phyloP scores from a whole-genome alignment of 768 basidiomycete genomes.

The Mycena vulgaris region DNA sequence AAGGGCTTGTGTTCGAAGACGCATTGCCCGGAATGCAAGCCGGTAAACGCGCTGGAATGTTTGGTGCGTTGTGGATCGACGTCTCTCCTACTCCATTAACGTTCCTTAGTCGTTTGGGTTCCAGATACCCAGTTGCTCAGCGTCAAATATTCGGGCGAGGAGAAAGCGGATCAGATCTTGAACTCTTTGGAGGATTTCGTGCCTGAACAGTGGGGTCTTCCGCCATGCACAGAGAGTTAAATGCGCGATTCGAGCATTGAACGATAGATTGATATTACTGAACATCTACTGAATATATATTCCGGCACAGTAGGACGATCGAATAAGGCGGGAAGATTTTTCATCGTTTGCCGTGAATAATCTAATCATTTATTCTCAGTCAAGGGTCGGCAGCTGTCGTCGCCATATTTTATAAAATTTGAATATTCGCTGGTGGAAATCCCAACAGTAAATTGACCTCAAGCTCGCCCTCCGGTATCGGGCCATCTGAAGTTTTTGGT shows the following conservation, averaged over 20 bases:
- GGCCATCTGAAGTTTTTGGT: too few species aligned
- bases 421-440: too few species aligned
- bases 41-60: conserved; percentile 89
- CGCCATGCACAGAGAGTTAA: conserved; percentile 63
- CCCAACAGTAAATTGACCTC: too few species aligned
- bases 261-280: too few species aligned
- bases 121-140: conserved; percentile 80
- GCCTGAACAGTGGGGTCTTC: conserved; percentile 90
- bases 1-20: conserved; percentile 89
- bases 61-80: conserved; percentile 64
- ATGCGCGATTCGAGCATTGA: not conserved
- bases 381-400: too few species aligned
- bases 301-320: too few species aligned
- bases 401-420: too few species aligned
- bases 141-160: conserved; percentile 61
- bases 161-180: conserved; percentile 73
- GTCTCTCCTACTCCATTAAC: not conserved
- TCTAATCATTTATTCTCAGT: too few species aligned
- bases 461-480: too few species aligned
- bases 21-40: conserved; percentile 83
- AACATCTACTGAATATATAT: too few species aligned
- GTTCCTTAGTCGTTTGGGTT: conserved; percentile 83
- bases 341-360: too few species aligned
- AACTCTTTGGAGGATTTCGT: conserved; percentile 78
- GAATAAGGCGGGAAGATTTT: too few species aligned